Percentiles rank a stretch among this genome's conserved stretches.
Conservation (phyloP, 495 filamentous ascomycete species). For the Hypoxylon fragiforme region DNA sequence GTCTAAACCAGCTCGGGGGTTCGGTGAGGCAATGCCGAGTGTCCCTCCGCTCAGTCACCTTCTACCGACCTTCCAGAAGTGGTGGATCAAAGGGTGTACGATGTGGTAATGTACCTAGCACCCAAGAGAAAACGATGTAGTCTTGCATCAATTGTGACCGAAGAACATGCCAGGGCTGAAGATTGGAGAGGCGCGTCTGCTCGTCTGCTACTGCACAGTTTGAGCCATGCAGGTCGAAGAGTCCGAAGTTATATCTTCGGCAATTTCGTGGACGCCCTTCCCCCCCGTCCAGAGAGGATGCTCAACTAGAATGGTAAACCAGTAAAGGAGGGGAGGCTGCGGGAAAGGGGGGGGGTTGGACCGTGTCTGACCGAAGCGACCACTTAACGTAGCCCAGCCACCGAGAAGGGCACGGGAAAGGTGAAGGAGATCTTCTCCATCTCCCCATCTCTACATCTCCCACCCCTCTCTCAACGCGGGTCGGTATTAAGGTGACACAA, state of each 20-base stretch:
- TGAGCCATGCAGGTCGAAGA: constrained; percentile 26
- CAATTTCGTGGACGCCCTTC: constrained; percentile 24
- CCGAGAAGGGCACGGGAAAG: constrained; percentile 31
- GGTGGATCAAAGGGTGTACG: constrained; percentile 26
- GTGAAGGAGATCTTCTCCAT: constrained; percentile 13
- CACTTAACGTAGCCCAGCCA: constrained; percentile 26
- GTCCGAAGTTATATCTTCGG: constrained; percentile 28
- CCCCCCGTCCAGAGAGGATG: constrained; percentile 5
- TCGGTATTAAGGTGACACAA: constrained; percentile 34
- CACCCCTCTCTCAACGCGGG: constrained; percentile 11
- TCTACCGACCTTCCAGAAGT: constrained; percentile 43
- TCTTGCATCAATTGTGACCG: constrained; percentile 29
- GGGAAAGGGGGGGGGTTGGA: constrained; percentile 31
- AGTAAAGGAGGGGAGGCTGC: constrained; percentile 14
- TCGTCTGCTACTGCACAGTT: constrained; percentile 15
- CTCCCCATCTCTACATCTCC: constrained; percentile 1
- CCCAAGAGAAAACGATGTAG: constrained; percentile 28
- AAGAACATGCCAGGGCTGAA: constrained; percentile 30
- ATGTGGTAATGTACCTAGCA: constrained; percentile 33
- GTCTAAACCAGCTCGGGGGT: constrained; percentile 36
- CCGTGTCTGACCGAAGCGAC: constrained; percentile 34
- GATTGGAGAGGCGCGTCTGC: constrained; percentile 7
- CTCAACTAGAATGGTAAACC: constrained; percentile 15
- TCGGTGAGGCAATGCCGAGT: constrained; percentile 41
- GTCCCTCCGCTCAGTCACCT: constrained; percentile 35